Evolutionary conservation across 148 eudicot genomes (phyloP).

Genomic region (Camellia japonica): DNA sequence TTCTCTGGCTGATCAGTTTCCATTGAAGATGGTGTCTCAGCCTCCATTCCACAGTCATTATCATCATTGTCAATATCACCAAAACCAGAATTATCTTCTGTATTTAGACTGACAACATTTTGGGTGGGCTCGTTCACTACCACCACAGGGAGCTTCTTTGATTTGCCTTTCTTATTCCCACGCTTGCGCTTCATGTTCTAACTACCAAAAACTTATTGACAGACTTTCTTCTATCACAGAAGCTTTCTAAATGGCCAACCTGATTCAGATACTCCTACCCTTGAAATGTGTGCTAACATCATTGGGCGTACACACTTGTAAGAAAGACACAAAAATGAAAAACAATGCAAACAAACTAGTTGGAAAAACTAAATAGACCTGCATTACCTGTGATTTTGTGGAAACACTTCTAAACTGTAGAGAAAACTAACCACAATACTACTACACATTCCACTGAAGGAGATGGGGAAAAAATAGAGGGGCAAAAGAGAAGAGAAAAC

Average conservation of each 20-base stretch:
- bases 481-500: too few species aligned
- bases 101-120: slow-evolving; percentile 9
- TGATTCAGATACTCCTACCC: slow-evolving; percentile 12
- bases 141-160: slow-evolving; percentile 22
- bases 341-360: neutral
- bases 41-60: slow-evolving; percentile 11
- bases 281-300: neutral
- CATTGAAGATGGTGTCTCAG: slow-evolving; percentile 26
- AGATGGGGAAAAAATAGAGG: too few species aligned
- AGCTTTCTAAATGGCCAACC: slow-evolving; percentile 8
- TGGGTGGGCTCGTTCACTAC: slow-evolving; percentile 14
- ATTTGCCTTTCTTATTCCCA: slow-evolving; percentile 39
- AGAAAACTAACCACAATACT: neutral
- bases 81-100: slow-evolving; percentile 28
- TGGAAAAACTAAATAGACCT: neutral
- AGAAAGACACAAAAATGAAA: neutral
- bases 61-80: slow-evolving; percentile 32
- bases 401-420: neutral
- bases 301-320: neutral
- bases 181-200: slow-evolving; percentile 55
- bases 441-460: neutral
- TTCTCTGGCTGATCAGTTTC: slow-evolving; percentile 39
- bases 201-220: neutral
- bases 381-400: neutral
- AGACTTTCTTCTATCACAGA: neutral